Evolutionary conservation across 768 basidiomycete genomes (phyloP).

Genomic region (Serendipita vermifera): DNA sequence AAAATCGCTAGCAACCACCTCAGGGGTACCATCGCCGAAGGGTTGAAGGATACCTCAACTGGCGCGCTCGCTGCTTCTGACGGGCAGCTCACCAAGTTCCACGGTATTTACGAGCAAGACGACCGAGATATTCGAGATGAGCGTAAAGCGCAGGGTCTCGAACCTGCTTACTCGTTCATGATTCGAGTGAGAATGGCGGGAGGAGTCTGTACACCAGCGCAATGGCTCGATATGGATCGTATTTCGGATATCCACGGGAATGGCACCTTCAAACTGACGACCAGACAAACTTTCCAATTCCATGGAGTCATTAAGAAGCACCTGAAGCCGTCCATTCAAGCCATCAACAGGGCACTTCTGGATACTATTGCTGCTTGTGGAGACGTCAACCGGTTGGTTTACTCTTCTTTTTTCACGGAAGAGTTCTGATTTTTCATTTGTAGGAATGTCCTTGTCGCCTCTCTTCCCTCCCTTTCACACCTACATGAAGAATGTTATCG

Average conservation of each 20-base stretch:
- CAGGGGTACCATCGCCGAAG: constrained; percentile 89
- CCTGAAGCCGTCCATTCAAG: constrained; percentile 91
- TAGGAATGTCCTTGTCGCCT: constrained; percentile 84
- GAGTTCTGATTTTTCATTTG: neutral
- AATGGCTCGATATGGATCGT: constrained; percentile 93
- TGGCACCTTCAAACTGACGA: constrained; percentile 93
- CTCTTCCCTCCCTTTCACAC: constrained; percentile 79
- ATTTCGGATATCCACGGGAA: constrained; percentile 93
- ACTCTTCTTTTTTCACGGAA: neutral
- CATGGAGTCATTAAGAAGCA: constrained; percentile 97
- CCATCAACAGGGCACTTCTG: constrained; percentile 77
- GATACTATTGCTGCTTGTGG: constrained; percentile 98
- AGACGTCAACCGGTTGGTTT: constrained; percentile 77
- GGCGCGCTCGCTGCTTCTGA: constrained; percentile 87
- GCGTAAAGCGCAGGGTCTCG: constrained; percentile 78
- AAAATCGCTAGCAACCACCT: constrained; percentile 91
- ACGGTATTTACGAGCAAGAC: constrained; percentile 92
- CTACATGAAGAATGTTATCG: constrained; percentile 72
- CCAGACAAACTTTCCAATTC: constrained; percentile 97
- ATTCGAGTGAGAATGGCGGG: constrained; percentile 94
- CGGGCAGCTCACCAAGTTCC: constrained; percentile 94
- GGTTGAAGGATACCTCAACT: constrained; percentile 70
- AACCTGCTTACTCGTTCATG: constrained; percentile 97
- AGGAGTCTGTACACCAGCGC: constrained; percentile 80
- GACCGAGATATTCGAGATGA: constrained; percentile 98